phyloP scores from a whole-genome alignment of 2,329 filamentous ascomycete genomes.

The Drechslerella dactyloides region DNA sequence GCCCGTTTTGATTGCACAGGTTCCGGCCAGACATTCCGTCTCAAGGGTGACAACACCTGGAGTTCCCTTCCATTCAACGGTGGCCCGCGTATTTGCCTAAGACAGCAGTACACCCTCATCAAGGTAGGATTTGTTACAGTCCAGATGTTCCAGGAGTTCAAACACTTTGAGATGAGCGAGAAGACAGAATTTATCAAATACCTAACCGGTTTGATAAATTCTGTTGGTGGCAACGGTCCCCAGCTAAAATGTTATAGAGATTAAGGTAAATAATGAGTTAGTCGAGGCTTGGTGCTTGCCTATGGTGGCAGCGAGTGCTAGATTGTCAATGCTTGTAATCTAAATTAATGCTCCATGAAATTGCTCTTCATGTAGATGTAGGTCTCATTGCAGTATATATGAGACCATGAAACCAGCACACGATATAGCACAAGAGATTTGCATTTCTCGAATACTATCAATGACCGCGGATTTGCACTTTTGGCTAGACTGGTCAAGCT shows the following conservation, averaged over 20 bases:
- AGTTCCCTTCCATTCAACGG: slow-evolving; percentile 61
- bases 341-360: too few relatives aligned
- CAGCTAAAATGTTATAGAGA: slow-evolving; percentile 33
- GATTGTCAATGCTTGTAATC: too few relatives aligned
- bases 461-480: too few relatives aligned
- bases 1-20: slow-evolving; percentile 11
- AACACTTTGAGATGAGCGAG: slow-evolving; percentile 55
- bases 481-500: too few relatives aligned
- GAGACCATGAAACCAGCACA: too few relatives aligned
- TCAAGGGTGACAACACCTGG: slow-evolving; percentile 29
- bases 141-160: slow-evolving; percentile 57
- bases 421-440: too few relatives aligned
- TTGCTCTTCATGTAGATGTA: too few relatives aligned
- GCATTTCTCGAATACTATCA: too few relatives aligned
- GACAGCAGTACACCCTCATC: slow-evolving; percentile 59
- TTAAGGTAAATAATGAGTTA: neutral
- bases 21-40: slow-evolving; percentile 42
- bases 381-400: too few relatives aligned
- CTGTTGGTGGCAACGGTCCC: slow-evolving; percentile 37
- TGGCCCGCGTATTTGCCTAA: slow-evolving; percentile 61
- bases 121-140: slow-evolving; percentile 57
- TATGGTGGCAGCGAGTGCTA: too few relatives aligned
- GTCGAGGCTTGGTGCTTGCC: too few relatives aligned
- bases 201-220: slow-evolving; percentile 51
- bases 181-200: slow-evolving; percentile 33